phyloP scores from a whole-genome alignment of 2,329 filamentous ascomycete species.

The Alternaria longipes region DNA sequence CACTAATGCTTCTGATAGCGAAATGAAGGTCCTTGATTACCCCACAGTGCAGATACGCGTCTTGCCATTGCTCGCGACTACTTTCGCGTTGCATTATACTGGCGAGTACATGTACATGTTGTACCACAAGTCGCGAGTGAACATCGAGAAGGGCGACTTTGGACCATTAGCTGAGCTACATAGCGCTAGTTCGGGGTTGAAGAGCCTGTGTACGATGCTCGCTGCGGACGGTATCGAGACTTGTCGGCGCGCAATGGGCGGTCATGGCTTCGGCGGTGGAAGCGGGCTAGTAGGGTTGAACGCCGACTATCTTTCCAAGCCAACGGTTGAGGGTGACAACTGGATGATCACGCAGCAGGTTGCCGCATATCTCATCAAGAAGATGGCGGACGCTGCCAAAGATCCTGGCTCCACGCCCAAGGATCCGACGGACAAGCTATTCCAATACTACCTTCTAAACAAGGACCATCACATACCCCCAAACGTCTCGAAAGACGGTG shows the following conservation, averaged over 20 bases:
- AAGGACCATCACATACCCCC: constrained; percentile 38
- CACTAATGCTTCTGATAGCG: constrained; percentile 48
- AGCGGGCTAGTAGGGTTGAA: constrained; percentile 64
- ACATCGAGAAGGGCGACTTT: constrained; percentile 62
- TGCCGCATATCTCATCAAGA: constrained; percentile 62
- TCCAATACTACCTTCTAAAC: constrained; percentile 52
- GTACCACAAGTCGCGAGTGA: constrained; percentile 57
- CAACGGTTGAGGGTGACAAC: constrained; percentile 65
- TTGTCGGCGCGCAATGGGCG: constrained; percentile 63
- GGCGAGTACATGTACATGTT: constrained; percentile 61
- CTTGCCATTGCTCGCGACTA: constrained; percentile 62
- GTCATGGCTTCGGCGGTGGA: constrained; percentile 63
- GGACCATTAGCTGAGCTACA: constrained; percentile 61
- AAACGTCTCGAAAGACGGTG: constrained; percentile 38
- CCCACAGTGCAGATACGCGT: constrained; percentile 65
- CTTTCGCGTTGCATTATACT: constrained; percentile 61
- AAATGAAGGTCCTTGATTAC: constrained; percentile 61
- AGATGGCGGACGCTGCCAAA: constrained; percentile 56
- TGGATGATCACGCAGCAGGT: constrained; percentile 67
- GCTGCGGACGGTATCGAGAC: constrained; percentile 65
- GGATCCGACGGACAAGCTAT: constrained; percentile 54
- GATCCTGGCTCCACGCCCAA: constrained; percentile 43
- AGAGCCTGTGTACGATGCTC: constrained; percentile 63
- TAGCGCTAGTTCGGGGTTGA: constrained; percentile 63
- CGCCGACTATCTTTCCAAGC: constrained; percentile 62